phyloP scores from a whole-genome alignment of 495 filamentous ascomycete species.

The Baudoinia panamericana region DNA sequence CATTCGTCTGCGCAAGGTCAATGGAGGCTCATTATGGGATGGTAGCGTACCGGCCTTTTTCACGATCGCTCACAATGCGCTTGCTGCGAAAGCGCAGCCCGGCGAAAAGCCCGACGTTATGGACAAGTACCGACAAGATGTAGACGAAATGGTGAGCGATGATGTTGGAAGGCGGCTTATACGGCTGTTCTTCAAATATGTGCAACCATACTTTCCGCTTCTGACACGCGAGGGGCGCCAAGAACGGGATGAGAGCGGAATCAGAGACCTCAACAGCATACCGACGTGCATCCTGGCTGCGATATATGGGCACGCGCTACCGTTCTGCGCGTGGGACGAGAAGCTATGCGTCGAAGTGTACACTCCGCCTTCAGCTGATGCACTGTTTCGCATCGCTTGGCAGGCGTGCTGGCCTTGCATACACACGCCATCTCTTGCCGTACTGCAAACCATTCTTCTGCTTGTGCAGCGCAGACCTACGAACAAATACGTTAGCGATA shows the following conservation, averaged over 20 bases:
- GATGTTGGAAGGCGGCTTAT: conserved; percentile 18
- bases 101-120: conserved; percentile 2
- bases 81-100: conserved; percentile 17
- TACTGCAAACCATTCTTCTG: conserved; percentile 13
- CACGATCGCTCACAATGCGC: conserved; percentile 17
- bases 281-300: conserved; percentile 16
- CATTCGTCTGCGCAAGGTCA: conserved; percentile 16
- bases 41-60: conserved; percentile 12
- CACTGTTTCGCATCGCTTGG: conserved; percentile 18
- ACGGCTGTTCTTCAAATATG: conserved; percentile 18
- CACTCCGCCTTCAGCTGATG: conserved; percentile 17
- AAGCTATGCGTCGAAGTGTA: conserved; percentile 19
- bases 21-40: conserved; percentile 1
- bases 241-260: not conserved
- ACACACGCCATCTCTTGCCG: conserved; percentile 16
- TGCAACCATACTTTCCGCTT: conserved; percentile 20
- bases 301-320: conserved; percentile 19
- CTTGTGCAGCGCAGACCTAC: conserved; percentile 18
- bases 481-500: conserved; percentile 20
- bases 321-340: conserved; percentile 20
- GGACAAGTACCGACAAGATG: conserved; percentile 10
- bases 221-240: conserved; percentile 9
- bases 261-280: conserved; percentile 6
- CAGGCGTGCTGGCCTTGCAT: conserved; percentile 8
- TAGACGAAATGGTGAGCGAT: conserved; percentile 19